phyloP scores from a whole-genome alignment of 148 eudicot species.

The Chenopodium berlandieri region DNA sequence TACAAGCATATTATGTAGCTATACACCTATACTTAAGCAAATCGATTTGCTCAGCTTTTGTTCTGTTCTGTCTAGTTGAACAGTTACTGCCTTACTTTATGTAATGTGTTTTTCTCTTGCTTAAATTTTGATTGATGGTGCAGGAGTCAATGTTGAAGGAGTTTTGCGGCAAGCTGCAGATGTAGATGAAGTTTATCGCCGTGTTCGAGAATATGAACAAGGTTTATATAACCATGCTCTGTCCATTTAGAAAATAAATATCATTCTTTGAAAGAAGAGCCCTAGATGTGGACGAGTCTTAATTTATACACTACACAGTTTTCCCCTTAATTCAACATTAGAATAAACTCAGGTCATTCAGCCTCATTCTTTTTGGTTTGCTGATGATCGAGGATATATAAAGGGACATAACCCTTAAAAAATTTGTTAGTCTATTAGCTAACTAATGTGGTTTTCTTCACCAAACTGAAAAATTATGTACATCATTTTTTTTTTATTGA shows the following conservation, averaged over 20 bases:
- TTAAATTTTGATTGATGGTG: conserved; percentile 21
- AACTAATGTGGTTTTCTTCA: background rate
- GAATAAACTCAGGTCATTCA: background rate
- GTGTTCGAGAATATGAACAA: conserved; percentile 82
- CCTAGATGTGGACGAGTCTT: background rate
- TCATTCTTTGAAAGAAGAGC: background rate
- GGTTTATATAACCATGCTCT: conserved; percentile 40
- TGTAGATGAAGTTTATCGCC: conserved; percentile 87
- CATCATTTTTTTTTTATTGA: background rate
- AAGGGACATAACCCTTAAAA: background rate
- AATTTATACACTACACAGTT: background rate
- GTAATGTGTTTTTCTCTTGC: conserved; percentile 4
- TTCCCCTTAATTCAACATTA: background rate
- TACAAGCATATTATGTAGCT: background rate
- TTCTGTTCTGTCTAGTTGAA: background rate
- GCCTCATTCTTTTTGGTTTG: background rate
- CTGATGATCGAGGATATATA: background rate
- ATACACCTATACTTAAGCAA: too few relatives aligned
- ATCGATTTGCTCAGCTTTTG: background rate
- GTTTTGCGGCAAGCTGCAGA: conserved; percentile 98
- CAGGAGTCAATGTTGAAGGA: conserved; percentile 88
- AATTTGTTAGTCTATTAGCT: background rate
- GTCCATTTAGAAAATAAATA: too few relatives aligned
- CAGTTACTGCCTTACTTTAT: background rate
- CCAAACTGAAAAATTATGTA: background rate